A percentile compares a stretch with the other conserved stretches of the same genome.
These are phyloP conservation scores for Gentiana macrophylla DNA, from an alignment of 257 asterid species.

Conservation along the genomic window DNA sequence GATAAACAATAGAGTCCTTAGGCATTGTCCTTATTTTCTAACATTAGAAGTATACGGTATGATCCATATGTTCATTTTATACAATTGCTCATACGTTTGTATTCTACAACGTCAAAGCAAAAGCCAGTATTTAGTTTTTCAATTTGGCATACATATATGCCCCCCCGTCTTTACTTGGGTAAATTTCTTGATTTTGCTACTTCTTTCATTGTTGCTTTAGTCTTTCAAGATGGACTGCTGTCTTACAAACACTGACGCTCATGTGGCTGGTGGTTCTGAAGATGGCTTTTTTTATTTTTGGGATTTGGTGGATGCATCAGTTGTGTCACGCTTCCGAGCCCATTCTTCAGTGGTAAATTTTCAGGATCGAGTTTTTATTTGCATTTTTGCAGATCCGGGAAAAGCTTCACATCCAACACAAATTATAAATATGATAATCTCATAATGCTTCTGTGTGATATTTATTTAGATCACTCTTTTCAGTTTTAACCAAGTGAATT, in stretches of 20 bases:
- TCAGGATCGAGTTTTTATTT: not conserved
- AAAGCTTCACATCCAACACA: no score
- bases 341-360: constrained; percentile 83
- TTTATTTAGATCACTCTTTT: no score
- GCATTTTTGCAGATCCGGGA: no score
- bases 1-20: constrained; percentile 5
- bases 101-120: no score
- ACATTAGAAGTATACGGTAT: not conserved
- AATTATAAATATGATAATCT: no score
- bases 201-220: constrained; percentile 22
- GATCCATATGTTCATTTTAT: no score
- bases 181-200: not conserved
- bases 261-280: constrained; percentile 92
- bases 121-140: no score
- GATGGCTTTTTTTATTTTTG: constrained; percentile 82
- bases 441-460: no score
- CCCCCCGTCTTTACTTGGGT: not conserved
- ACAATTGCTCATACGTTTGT: no score
- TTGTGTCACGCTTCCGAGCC: constrained; percentile 61
- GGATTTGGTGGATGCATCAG: constrained; percentile 93
- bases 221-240: constrained; percentile 93
- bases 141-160: no score
- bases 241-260: constrained; percentile 82
- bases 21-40: not conserved
- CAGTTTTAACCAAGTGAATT: no score